These are phyloP conservation scores for Blastobotrys mokoenaii DNA, from an alignment of 805 yeast genomes.

Conservation along the genomic window DNA sequence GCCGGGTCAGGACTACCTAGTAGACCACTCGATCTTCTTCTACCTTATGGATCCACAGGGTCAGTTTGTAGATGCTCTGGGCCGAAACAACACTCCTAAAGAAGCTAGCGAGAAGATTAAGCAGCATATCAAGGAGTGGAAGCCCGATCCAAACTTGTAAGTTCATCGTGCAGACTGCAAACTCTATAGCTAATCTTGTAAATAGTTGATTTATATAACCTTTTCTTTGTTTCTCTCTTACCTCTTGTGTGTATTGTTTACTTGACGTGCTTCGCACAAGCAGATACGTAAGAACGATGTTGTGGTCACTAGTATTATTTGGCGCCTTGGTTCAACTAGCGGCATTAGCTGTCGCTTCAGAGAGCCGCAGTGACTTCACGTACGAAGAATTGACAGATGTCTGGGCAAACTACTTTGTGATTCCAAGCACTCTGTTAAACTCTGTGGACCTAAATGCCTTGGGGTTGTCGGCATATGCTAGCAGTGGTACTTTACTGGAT, in stretches of 20 bases:
- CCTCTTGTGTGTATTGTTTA: not conserved
- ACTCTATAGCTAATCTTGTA: conserved; percentile 2
- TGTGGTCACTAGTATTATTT: too few relatives aligned
- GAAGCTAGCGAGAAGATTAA: conserved; percentile 72
- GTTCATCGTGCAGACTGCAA: not conserved
- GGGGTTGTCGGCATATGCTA: conserved; percentile 6
- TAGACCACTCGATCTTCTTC: conserved; percentile 95
- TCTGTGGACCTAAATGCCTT: conserved; percentile 9
- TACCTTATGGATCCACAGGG: conserved; percentile 99
- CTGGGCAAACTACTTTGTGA: conserved; percentile 8
- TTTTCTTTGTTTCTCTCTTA: too few relatives aligned
- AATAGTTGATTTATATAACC: conserved; percentile 5
- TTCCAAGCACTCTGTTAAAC: conserved; percentile 11
- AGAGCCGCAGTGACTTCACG: not conserved
- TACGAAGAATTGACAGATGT: conserved; percentile 6
- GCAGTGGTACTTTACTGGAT: conserved; percentile 3
- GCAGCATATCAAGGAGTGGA: conserved; percentile 65
- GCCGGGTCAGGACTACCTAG: conserved; percentile 93
- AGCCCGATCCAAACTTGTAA: conserved; percentile 42
- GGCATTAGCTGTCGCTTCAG: not conserved
- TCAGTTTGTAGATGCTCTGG: conserved; percentile 86
- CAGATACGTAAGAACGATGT: too few relatives aligned
- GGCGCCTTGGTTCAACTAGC: not conserved
- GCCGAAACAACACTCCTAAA: conserved; percentile 76
- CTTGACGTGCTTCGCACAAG: too few relatives aligned